Conservation (phyloP, 257 asterid genomes). For the Penstemon barbatus region DNA sequence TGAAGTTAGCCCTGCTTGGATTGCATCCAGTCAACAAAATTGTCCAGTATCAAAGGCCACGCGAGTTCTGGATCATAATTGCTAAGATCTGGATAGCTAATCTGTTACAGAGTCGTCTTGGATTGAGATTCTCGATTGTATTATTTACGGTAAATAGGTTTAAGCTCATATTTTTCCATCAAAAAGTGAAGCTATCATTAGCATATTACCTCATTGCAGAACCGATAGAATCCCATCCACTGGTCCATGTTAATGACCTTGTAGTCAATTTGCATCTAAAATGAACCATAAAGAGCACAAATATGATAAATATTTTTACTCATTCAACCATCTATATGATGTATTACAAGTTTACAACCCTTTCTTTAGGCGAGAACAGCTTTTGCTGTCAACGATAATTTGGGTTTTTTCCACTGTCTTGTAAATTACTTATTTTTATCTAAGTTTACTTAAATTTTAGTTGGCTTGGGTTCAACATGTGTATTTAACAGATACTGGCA, state of each 20-base stretch:
- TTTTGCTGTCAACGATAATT: too few species aligned
- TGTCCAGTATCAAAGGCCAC: slow-evolving; percentile 64
- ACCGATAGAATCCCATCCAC: slow-evolving; percentile 80
- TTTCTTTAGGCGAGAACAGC: too few species aligned
- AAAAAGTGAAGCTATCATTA: too few species aligned
- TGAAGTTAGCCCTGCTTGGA: slow-evolving; percentile 32
- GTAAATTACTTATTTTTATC: too few species aligned
- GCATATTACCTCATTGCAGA: slow-evolving; percentile 69
- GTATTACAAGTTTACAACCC: too few species aligned
- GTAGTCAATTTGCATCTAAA: slow-evolving; percentile 75
- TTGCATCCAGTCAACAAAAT: slow-evolving; percentile 62
- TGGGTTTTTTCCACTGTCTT: too few species aligned
- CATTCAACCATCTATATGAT: neutral
- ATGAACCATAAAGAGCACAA: slow-evolving; percentile 12
- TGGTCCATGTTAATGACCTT: slow-evolving; percentile 90
- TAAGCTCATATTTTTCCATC: too few species aligned
- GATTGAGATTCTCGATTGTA: too few species aligned
- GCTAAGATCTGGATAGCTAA: slow-evolving; percentile 50
- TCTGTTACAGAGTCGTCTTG: slow-evolving; percentile 34
- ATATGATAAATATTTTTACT: slow-evolving; percentile 4
- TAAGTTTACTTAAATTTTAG: too few species aligned
- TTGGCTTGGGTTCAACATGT: too few species aligned
- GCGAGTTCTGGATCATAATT: slow-evolving; percentile 55
- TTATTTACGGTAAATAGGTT: too few species aligned
- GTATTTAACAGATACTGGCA: too few species aligned